A percentile compares a stretch with the other conserved stretches of the same genome.
phyloP scores from a whole-genome alignment of 2,329 filamentous ascomycete genomes.

The Phyllosticta citriasiana region DNA sequence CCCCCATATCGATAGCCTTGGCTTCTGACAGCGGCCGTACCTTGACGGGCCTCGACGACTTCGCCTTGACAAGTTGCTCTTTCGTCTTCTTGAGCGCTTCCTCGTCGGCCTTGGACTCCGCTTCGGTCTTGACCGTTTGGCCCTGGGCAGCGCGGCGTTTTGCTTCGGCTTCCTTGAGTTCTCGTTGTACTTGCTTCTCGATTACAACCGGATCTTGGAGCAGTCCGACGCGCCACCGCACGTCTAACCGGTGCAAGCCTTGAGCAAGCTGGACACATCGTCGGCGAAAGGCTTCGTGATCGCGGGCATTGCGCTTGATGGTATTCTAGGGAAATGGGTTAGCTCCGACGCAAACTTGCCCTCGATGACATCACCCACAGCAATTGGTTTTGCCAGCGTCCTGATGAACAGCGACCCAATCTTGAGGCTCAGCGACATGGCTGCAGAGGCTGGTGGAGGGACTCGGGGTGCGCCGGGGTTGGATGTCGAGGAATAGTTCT shows the following conservation, averaged over 20 bases:
- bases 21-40: constrained; percentile 57
- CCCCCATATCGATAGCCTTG: constrained; percentile 59
- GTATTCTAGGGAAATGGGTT: constrained; percentile 41
- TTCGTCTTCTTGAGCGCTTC: constrained; percentile 37
- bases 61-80: constrained; percentile 36
- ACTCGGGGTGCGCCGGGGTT: not conserved
- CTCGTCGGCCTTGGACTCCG: constrained; percentile 47
- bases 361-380: constrained; percentile 37
- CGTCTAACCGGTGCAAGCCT: constrained; percentile 54
- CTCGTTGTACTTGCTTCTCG: constrained; percentile 41
- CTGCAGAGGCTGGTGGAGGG: constrained; percentile 4
- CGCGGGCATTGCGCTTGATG: constrained; percentile 58
- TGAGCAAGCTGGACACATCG: constrained; percentile 55
- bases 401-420: constrained; percentile 54
- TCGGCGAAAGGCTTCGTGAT: constrained; percentile 56
- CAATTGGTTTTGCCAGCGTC: constrained; percentile 58
- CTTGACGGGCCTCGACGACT: constrained; percentile 31
- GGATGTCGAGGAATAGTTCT: not conserved
- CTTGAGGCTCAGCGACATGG: constrained; percentile 57
- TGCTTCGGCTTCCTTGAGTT: constrained; percentile 46
- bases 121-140: constrained; percentile 54
- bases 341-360: not conserved
- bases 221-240: constrained; percentile 56
- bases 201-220: constrained; percentile 51
- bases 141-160: constrained; percentile 32